Evolutionary conservation across 2,329 filamentous ascomycete species (phyloP), one percentile per base, ranked within the genome.

Genomic region (Cordyceps militaris): DNA sequence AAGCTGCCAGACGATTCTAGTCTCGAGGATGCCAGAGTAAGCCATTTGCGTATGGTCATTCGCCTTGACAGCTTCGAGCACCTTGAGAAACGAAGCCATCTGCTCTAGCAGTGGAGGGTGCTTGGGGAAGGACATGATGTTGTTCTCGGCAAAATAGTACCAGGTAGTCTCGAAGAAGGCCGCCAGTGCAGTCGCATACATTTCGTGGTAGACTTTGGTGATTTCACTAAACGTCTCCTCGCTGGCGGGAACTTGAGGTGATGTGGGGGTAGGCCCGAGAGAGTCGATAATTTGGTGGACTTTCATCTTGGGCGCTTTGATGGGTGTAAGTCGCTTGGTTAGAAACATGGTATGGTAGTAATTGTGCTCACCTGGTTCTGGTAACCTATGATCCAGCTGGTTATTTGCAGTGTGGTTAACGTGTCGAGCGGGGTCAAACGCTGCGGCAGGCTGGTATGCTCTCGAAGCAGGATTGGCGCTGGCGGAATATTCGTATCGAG

Each of bases 81-180:
- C 74, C 43, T 77, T 74, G 38, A 91, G 77, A 63, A 92, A 86
- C 16, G 82, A 79, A 6, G 81, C 80, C 67, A 92, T 83, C 61
- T 86, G 81, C 54, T 85, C 82, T 63, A 87, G 76, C n/a, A 90
- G 74, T 28, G 75, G 73, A 28, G 77, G 73, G 66, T 88, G 76
- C 51, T 74, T 71, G 57, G 75, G 74, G 58, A 83, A 73, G n/a
- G 76, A 67, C 66, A 72, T 74, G 40, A 73, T 69, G 53, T 74
- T 70, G 59, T 74, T 71, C 14, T 77, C 78, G 48, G 68, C 68
- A 49, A 78, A 75, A 60, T 76, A 82, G 73, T 90, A 97, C 92
- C 92, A 97, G 28, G 79, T 80, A 7, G 90, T 89, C 70, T 97
- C 92, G 61, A 95, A 81, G 61, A 94, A 86, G 51, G 81, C 81